Conservation (phyloP, 441 rosid species). For the Rhodomyrtus psidioides region DNA sequence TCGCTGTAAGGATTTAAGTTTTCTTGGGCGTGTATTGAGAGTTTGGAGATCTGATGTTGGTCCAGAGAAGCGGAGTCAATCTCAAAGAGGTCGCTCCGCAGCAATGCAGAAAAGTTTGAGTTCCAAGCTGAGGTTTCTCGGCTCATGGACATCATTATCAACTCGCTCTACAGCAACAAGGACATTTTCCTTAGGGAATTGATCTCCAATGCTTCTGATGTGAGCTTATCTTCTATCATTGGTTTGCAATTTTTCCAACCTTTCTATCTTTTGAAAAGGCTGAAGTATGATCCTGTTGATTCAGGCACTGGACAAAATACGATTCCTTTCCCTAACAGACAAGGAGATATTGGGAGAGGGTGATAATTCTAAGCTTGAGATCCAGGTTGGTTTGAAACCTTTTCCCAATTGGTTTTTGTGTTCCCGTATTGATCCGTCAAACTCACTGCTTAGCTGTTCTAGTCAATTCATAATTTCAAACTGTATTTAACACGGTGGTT, state of each 20-base stretch:
- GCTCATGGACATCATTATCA: slow-evolving; percentile 93
- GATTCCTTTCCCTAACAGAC: slow-evolving; percentile 89
- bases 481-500: not conserved
- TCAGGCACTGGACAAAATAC: slow-evolving; percentile 88
- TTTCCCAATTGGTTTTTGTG: not conserved
- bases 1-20: not conserved
- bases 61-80: slow-evolving; percentile 89
- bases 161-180: slow-evolving; percentile 95
- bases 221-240: slow-evolving; percentile 13
- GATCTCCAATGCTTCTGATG: slow-evolving; percentile 98
- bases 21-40: not conserved
- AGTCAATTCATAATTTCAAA: not conserved
- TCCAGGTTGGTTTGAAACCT: slow-evolving; percentile 49
- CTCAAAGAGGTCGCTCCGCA: slow-evolving; percentile 73
- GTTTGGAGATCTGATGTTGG: not conserved
- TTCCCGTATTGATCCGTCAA: not conserved
- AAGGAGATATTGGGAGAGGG: slow-evolving; percentile 93
- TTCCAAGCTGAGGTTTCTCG: slow-evolving; percentile 97
- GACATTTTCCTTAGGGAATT: slow-evolving; percentile 94
- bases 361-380: slow-evolving; percentile 85
- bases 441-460: not conserved
- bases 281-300: not conserved
- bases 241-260: not conserved
- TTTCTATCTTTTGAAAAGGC: not conserved
- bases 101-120: slow-evolving; percentile 82